Base-by-base conservation (phyloP, 495 filamentous ascomycete genomes). In the Penicillium samsonianum region DNA sequence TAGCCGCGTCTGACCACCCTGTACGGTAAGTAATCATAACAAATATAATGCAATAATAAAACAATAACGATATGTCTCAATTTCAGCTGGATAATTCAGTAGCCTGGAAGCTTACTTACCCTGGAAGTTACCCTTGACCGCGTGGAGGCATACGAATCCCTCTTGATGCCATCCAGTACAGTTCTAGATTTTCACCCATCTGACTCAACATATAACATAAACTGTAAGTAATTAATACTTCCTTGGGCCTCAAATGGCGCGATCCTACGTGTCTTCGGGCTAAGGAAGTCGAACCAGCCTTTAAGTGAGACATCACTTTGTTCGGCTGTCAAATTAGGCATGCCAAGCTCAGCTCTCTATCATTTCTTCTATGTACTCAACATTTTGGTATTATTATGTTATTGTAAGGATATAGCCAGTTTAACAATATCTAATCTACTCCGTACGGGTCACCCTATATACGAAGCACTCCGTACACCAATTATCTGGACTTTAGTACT, bases 121-220 rank as follows among this genome's bases (percentile, higher is more conserved):
- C 2, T 12, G 3, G 14, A 38, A 50, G 48, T 40, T 48, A 43
- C 30, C 17, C 31, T 45, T 8, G 65, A 61, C 59, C 59, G 64
- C 62, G 61, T 60, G 56, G 62, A 59, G 46, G 59, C 56, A 37
- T 60, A 67, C 62, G 65, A 59, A 53, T 52, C 53, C 52, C 20
- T 12, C 30, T 38, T 28, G 5, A 44, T 28, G 26, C 26, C 26
- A n/a, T 38, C 45, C 41, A 55, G 43, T 55, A 17, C 10, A 10
- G 20, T 9, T 38, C 14, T 6, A 17, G 48, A n/a, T 17, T n/a
- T 40, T 9, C 9, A 11, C 10, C 30, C 30, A 31, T 35, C 33
- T 35, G 33, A 35, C 35, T n/a, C 35, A 31, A 8, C 1, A 31
- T 31, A 31, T 4, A 11, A 33, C 4, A 33, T 31, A 14, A 14